Base-by-base conservation (phyloP, 805 yeast genomes). In the Myxozyma melibiosi region DNA sequence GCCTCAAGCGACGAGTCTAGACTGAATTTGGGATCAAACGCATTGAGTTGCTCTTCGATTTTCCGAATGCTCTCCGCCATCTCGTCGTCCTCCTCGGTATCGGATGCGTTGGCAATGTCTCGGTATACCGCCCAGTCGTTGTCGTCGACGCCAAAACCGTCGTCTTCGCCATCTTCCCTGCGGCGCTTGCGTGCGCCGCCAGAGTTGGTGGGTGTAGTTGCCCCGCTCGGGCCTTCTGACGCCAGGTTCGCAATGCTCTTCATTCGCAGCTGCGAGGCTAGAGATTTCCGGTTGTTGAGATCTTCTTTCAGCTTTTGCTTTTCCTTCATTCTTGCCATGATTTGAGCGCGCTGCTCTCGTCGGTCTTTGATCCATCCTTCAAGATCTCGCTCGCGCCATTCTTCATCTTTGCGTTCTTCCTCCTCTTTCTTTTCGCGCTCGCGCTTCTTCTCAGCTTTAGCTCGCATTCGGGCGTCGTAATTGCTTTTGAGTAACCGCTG, bases 121-220 rank as follows among this genome's bases (percentile, higher is more conserved):
- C 94, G 80, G 70, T 92, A 92, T 16, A 90, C 84, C 22, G 86
- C 83, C 97, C 97, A 92, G 71, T 94, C 99, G 54, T 88, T 96
- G 69, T 92, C 98, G 67, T 90, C 84, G 1, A 96, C 91, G 55
- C 97, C 98, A 72, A 92, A 91, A 0, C 91, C 88, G 72, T 92
- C 98, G 66, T 84, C 89, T 14, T 95, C 96, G 70, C 90, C 97
- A 64, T 88, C 89, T 22, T 35, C 55, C 8, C 57, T 56, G n/a
- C 55, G 51, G 8, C 58, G 51, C 46, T 56, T 55, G 9, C 51
- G 47, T 3, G 28, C 24, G 40, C 50, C 50, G 22, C 70, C 64
- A 20, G 16, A 9, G 42, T 14, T 16, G 6, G 13, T 16, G 20
- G 31, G 27, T 33, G 51, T 42, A 16, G 53, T 49, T 2, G 40